Base-by-base conservation (phyloP, 2,329 filamentous ascomycete species). In the Verruconis gallopava region DNA sequence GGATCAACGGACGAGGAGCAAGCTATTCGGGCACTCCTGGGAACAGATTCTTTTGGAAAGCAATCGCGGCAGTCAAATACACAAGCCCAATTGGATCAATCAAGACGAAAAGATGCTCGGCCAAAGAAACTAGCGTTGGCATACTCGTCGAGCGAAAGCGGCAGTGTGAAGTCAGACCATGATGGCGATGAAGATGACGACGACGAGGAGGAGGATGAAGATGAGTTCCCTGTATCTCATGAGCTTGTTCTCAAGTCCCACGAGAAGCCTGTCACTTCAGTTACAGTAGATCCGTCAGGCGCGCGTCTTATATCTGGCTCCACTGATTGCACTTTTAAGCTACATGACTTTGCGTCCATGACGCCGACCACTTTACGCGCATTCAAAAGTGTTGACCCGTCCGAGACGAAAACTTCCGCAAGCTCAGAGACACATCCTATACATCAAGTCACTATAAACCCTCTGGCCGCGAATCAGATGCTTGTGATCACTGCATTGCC, bases 261-360 rank as follows among this genome's bases (percentile, higher is more conserved):
- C 58, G 83, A 91, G 25, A 79, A 84, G 46, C 77, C 88, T 4
- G 76, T 96, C 33, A 95, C 89, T 4, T 80, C 83, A 1, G 71
- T 86, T 44, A 80, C 88, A 2, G 69, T 94, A 37, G 91, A 98
- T 61, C 79, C 84, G 1, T 78, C 86, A 0, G 91, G 91, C 9
- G 80, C 79, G 37, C 76, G 91, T 51, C 67, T 98, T 56, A 77
- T 89, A 37, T 91, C 85, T n/a, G 88, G 83, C 17, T 95, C 88
- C 4, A 82, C 81, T 46, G 91, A 98, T 61, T 93, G 86, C 60
- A 84, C 77, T 1, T 67, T 96, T 53, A 96, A 95, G 57, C 70
- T 98, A 14, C 86, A 95, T 64, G 89, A 98, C 58, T 93, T 98
- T 58, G 78, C 88, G 2, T 84, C 88, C 37, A 93, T 98, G 81